Evolutionary conservation across 768 basidiomycete species (phyloP).

Genomic region (Porphyrellus cyaneotinctus): DNA sequence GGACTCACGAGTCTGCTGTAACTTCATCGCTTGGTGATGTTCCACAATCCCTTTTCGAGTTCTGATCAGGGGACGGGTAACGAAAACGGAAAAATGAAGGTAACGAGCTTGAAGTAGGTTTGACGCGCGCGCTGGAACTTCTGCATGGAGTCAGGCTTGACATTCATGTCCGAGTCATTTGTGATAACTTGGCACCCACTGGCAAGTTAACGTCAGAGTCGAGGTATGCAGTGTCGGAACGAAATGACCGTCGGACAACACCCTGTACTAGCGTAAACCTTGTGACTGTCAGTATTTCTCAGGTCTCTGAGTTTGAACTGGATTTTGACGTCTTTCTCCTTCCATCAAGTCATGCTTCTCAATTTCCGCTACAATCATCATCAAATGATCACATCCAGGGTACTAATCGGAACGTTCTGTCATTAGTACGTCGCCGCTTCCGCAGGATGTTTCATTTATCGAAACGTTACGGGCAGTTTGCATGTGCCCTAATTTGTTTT

Average conservation of each 20-base stretch:
- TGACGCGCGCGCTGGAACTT: background rate
- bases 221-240: too few species aligned
- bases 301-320: background rate
- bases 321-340: background rate
- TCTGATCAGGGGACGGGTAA: background rate
- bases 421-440: background rate
- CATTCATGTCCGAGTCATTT: too few species aligned
- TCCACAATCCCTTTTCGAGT: background rate
- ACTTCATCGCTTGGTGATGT: background rate
- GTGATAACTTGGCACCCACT: too few species aligned
- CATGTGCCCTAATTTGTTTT: background rate
- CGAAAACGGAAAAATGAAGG: background rate
- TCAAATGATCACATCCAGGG: background rate
- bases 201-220: too few species aligned
- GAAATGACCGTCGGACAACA: too few species aligned
- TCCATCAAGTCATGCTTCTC: background rate
- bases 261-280: too few species aligned
- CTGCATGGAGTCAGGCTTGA: too few species aligned
- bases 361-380: background rate
- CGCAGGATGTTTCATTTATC: background rate
- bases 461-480: background rate
- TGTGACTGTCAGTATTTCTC: too few species aligned
- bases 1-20: background rate
- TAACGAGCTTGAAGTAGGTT: background rate
- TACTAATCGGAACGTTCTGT: background rate